These are phyloP conservation scores for Decorospora gaudefroyi DNA, from an alignment of 2,329 filamentous ascomycete genomes.

Conservation along the genomic window DNA sequence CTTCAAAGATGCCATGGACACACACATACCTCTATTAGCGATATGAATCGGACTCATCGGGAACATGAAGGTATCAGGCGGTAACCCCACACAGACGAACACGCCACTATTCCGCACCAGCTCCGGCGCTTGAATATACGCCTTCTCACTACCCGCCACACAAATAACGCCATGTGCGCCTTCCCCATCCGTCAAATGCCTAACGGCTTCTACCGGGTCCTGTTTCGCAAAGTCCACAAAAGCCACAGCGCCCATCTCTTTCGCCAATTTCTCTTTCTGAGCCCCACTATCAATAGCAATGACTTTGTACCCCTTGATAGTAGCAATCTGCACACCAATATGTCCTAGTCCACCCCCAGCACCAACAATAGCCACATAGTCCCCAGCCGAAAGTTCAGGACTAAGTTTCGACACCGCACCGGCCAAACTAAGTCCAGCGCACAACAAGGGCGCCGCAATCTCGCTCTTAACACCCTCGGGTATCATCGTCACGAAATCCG, in stretches of 20 bases:
- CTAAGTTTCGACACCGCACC: conserved; percentile 84
- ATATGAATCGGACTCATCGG: conserved; percentile 55
- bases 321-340: conserved; percentile 77
- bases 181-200: conserved; percentile 48
- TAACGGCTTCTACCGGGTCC: conserved; percentile 49
- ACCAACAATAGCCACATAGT: conserved; percentile 80
- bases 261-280: conserved; percentile 74
- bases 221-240: conserved; percentile 78
- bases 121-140: conserved; percentile 52
- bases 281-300: conserved; percentile 83
- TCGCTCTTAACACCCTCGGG: conserved; percentile 47
- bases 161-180: conserved; percentile 55
- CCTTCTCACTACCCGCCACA: conserved; percentile 52
- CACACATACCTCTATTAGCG: conserved; percentile 49
- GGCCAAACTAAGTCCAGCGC: conserved; percentile 63
- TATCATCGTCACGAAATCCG: conserved; percentile 40
- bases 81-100: conserved; percentile 55
- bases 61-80: conserved; percentile 50
- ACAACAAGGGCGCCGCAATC: conserved; percentile 45
- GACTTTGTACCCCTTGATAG: conserved; percentile 80
- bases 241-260: conserved; percentile 68
- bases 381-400: conserved; percentile 70
- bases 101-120: conserved; percentile 54
- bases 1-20: background rate
- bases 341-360: conserved; percentile 81